Evolutionary conservation across 2,329 filamentous ascomycete species (phyloP), one percentile per base, ranked within the genome.

Genomic region (Sphaerulina populicola): DNA sequence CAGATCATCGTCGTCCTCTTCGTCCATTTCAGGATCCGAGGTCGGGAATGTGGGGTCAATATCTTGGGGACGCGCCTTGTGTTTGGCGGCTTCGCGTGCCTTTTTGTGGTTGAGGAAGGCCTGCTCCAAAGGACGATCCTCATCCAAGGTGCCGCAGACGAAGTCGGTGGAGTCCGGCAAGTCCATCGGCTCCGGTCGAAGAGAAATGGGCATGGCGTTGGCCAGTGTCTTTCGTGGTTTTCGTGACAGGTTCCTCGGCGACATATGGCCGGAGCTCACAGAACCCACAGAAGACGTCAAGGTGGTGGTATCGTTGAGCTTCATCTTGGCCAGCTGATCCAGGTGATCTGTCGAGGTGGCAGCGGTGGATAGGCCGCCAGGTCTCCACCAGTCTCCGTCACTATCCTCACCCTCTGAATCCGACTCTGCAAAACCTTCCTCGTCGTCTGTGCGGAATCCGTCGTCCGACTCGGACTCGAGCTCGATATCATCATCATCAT

Each of bases 111-210:
- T 86, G 50, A 94, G 78, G 68, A 96, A 98, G 0, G 88, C 91
- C 60, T 90, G 88, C 67, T 98, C 93, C n/a, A 97, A 72, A 2
- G 89, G 88, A 40, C 88, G 83, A 64, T 98, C 93, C 69, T 98
- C 93, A 59, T 98, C 93, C 15, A 98, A 76, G 1, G 93, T 98
- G 52, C 93, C 93, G 64, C 93, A 97, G n/a, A 98, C 93, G 60
- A 98, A 98, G 68, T 98, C 93, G 11, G 93, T 97, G 69, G 90
- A 96, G 68, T 98, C 93, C 1, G 93, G 93, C 9, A 98, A 76
- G 65, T 95, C 88, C 2, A 88, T 87, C 3, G 59, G 57, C 10
- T 60, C 55, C 4, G 57, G 45, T 11, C 60, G 57, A 6, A 57
- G 55, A 18, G 53, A 52, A 44, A 62, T 63, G 1, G 61, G 44